Conservation (phyloP, 257 asterid species). For the Coffea canephora region DNA sequence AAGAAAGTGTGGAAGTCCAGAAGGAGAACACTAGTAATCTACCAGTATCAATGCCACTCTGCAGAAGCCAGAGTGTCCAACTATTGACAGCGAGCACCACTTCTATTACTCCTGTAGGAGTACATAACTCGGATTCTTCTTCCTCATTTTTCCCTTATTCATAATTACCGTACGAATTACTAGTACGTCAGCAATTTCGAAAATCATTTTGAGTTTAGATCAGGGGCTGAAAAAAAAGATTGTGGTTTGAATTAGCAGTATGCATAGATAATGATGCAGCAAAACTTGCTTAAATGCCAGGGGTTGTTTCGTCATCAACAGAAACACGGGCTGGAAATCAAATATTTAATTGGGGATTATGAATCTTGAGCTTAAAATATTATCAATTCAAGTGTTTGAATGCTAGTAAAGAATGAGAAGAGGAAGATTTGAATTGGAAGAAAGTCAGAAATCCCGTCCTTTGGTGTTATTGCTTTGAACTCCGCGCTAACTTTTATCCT, state of each 20-base stretch:
- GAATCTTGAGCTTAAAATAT: background rate
- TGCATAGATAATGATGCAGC: background rate
- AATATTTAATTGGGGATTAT: background rate
- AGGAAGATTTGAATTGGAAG: background rate
- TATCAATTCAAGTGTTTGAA: background rate
- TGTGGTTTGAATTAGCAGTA: background rate
- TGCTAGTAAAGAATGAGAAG: too few relatives aligned
- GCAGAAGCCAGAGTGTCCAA: constrained; percentile 9
- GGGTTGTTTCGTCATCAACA: too few relatives aligned
- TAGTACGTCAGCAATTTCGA: background rate
- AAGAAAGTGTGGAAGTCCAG: constrained; percentile 21
- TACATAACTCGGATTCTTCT: constrained; percentile 28
- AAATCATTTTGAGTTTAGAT: background rate
- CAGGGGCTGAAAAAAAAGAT: background rate
- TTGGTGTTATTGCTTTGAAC: constrained; percentile 9
- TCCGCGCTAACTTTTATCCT: background rate
- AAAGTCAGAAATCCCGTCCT: background rate
- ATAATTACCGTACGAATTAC: background rate
- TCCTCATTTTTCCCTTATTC: constrained; percentile 2
- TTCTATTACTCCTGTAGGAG: background rate
- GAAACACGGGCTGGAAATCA: background rate
- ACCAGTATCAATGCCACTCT: constrained; percentile 25
- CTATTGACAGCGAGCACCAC: constrained; percentile 23
- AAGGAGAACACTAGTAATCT: constrained; percentile 18
- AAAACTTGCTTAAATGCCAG: background rate